phyloP scores from a whole-genome alignment of 495 filamentous ascomycete genomes.

The Penicillium turbatum region DNA sequence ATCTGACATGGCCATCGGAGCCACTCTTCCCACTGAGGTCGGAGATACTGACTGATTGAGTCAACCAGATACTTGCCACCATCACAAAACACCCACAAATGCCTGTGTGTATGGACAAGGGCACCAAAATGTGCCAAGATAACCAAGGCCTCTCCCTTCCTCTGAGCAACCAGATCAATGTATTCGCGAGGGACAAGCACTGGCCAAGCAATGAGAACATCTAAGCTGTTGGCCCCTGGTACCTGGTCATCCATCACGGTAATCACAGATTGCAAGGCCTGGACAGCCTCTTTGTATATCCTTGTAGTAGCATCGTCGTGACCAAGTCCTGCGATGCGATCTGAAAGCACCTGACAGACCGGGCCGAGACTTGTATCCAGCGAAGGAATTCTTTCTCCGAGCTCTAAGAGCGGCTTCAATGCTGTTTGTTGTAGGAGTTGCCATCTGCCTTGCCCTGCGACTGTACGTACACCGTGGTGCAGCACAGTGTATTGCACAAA shows the following conservation, averaged over 20 bases:
- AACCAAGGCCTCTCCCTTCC: slow-evolving; percentile 11
- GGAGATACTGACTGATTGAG: slow-evolving; percentile 11
- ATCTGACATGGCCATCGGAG: slow-evolving; percentile 6
- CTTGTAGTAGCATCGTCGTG: background rate
- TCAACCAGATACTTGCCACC: slow-evolving; percentile 14
- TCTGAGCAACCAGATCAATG: slow-evolving; percentile 12
- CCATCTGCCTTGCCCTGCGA: slow-evolving; percentile 5
- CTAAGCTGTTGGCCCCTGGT: background rate
- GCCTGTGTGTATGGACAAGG: slow-evolving; percentile 8
- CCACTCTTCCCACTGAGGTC: slow-evolving; percentile 15
- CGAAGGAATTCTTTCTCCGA: background rate
- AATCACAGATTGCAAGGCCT: slow-evolving; percentile 10
- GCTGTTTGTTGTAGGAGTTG: slow-evolving; percentile 5
- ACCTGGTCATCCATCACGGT: background rate
- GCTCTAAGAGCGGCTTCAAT: slow-evolving; percentile 5
- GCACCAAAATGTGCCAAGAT: slow-evolving; percentile 20
- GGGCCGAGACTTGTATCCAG: background rate
- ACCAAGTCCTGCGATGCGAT: background rate
- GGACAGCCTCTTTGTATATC: slow-evolving; percentile 10
- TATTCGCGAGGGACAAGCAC: slow-evolving; percentile 8
- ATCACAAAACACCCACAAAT: slow-evolving; percentile 16
- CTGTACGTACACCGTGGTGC: background rate
- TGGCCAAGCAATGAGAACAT: slow-evolving; percentile 14
- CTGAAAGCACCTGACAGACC: background rate
- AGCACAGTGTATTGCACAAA: background rate